These are phyloP conservation scores for Volvariella surrecta DNA, from an alignment of 1,284 basidiomycete genomes.

Conservation along the genomic window DNA sequence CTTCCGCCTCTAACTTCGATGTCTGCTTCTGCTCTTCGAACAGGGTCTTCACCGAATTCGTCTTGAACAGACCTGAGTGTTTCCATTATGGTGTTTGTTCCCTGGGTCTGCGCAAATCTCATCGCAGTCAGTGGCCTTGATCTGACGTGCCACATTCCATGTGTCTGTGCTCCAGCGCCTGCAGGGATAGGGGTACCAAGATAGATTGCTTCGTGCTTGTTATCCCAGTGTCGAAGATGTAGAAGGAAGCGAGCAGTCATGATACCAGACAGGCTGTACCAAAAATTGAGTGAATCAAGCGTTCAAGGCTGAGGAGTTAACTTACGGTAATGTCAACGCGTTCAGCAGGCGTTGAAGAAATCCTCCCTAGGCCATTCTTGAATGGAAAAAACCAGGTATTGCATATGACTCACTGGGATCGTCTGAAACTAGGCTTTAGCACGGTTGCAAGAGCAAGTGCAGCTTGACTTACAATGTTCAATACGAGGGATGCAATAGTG, in stretches of 20 bases:
- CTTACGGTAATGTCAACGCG: conserved; percentile 13
- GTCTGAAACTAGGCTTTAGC: too few relatives aligned
- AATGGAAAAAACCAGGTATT: neutral
- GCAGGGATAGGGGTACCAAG: conserved; percentile 3
- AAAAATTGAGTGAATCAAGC: neutral
- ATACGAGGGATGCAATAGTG: conserved; percentile 10
- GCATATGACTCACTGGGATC: too few relatives aligned
- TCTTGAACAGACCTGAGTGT: conserved; percentile 5
- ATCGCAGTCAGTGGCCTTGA: neutral
- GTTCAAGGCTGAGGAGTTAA: neutral
- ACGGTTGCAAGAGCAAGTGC: neutral
- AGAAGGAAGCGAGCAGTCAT: conserved; percentile 16
- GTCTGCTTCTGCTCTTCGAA: conserved; percentile 5
- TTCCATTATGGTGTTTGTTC: neutral
- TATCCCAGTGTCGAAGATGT: conserved; percentile 14
- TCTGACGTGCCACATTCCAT: conserved; percentile 1
- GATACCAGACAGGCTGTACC: conserved; percentile 13
- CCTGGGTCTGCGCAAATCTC: conserved; percentile 4
- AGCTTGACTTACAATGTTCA: conserved; percentile 10
- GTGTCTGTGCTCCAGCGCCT: neutral
- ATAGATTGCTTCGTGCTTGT: conserved; percentile 3
- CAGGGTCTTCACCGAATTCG: conserved; percentile 13
- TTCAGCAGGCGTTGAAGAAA: conserved; percentile 5
- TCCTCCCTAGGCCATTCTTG: conserved; percentile 8
- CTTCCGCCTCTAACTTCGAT: too few relatives aligned